phyloP scores from a whole-genome alignment of 306 rosid genomes.

The Vigna trinervia region DNA sequence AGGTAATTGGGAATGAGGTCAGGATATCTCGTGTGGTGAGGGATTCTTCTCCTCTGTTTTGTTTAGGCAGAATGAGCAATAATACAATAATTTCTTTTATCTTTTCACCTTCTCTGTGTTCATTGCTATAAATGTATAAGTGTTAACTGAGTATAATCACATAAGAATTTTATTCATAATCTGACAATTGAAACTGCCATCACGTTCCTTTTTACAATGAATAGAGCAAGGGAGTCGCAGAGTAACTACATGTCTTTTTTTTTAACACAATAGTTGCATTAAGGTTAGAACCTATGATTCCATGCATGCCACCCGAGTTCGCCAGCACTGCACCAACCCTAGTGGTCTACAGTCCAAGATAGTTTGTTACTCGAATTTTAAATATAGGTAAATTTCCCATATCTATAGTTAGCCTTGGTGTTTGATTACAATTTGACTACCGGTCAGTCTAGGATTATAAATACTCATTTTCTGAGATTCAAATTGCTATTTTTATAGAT shows the following conservation, averaged over 20 bases:
- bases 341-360: background rate
- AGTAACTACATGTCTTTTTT: background rate
- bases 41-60: no score
- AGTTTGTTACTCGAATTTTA: background rate
- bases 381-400: background rate
- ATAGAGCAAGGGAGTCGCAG: background rate
- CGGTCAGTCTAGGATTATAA: background rate
- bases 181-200: conserved; percentile 6
- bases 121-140: background rate
- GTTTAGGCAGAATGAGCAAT: no score
- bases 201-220: background rate
- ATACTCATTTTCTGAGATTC: conserved; percentile 15
- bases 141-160: conserved; percentile 7
- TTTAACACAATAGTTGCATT: background rate
- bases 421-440: conserved; percentile 23
- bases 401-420: background rate
- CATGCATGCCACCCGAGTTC: no score
- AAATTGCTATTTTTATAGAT: background rate
- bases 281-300: background rate
- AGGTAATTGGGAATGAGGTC: no score
- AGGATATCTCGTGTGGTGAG: no score
- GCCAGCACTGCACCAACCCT: background rate
- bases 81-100: no score
- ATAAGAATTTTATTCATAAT: conserved; percentile 9
- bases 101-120: no score